These are phyloP conservation scores for Lecanicillium sp. DNA, from an alignment of 2,329 filamentous ascomycete species.

Conservation along the genomic window DNA sequence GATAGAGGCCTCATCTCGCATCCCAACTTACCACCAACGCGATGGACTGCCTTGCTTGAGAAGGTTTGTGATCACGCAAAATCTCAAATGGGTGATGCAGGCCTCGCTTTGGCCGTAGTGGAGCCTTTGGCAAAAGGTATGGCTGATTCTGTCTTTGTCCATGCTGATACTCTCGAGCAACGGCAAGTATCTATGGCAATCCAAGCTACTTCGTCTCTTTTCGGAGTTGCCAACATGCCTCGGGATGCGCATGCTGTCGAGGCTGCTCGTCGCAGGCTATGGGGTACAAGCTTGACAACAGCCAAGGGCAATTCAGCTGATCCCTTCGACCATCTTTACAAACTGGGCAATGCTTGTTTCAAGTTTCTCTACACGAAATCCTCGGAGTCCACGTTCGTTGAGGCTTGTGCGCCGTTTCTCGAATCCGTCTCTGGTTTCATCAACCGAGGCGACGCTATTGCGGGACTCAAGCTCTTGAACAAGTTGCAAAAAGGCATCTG, in stretches of 20 bases:
- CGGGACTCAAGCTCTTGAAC: constrained; percentile 40
- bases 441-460: constrained; percentile 9
- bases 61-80: constrained; percentile 50
- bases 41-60: constrained; percentile 52
- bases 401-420: constrained; percentile 42
- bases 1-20: constrained; percentile 51
- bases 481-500: constrained; percentile 57
- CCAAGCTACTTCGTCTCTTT: constrained; percentile 34
- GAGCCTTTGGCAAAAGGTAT: constrained; percentile 62
- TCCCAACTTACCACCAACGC: constrained; percentile 39
- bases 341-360: constrained; percentile 49
- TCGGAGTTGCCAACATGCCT: constrained; percentile 47
- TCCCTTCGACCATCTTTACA: constrained; percentile 62
- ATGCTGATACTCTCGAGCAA: not conserved
- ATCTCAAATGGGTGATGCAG: constrained; percentile 60
- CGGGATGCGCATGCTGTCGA: constrained; percentile 59
- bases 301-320: constrained; percentile 45
- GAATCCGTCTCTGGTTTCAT: constrained; percentile 49
- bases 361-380: constrained; percentile 46
- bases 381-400: constrained; percentile 31
- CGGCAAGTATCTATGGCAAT: constrained; percentile 2
- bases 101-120: constrained; percentile 58
- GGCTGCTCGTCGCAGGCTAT: constrained; percentile 58
- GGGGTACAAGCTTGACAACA: constrained; percentile 36
- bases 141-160: constrained; percentile 28